Evolutionary conservation across 331 rosid genomes (phyloP), one percentile per base, ranked within the genome.

Genomic region (Telfairia occidentalis): DNA sequence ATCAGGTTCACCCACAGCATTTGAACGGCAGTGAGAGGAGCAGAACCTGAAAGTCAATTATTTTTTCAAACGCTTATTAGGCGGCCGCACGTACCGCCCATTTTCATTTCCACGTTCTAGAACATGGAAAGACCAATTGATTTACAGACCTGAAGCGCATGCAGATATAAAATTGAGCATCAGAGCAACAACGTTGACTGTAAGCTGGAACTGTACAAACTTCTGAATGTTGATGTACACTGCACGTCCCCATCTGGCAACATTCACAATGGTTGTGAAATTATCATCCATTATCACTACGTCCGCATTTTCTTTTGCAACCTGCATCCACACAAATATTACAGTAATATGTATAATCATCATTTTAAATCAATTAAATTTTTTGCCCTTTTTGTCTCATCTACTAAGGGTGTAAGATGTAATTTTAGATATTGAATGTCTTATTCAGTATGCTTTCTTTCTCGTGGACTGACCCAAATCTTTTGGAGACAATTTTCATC

Each of bases 1-100:
- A 93, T 93, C 90, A 93, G 82, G 88, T 93, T 93, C 52, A 93
- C 96, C 97, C 98, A 93, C 37, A 93, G 96, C 97, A 94, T 91
- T 84, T 94, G 98, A 71, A 91, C 97, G 67, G 98, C 96, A 9
- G 96, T 89, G 7, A 93, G 88, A 66, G 98, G 98, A 48, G 98
- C 88, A 43, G 92, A 66, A 0, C 97, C 98, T 93, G 88, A 48
- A 84, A 59, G 35, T 77, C 66, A 24, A 24, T n/a, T n/a, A n/a
- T n/a, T n/a, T n/a, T n/a, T n/a, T n/a, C n/a, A n/a, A n/a, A n/a
- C n/a, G n/a, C n/a, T n/a, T n/a, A n/a, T n/a, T n/a, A n/a, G n/a
- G n/a, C n/a, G n/a, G n/a, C n/a, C n/a, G n/a, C n/a, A n/a, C n/a
- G n/a, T n/a, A n/a, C n/a, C n/a, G n/a, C n/a, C n/a, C n/a, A n/a